phyloP scores from a whole-genome alignment of 805 yeast genomes.

The Hanseniaspora lachancei region DNA sequence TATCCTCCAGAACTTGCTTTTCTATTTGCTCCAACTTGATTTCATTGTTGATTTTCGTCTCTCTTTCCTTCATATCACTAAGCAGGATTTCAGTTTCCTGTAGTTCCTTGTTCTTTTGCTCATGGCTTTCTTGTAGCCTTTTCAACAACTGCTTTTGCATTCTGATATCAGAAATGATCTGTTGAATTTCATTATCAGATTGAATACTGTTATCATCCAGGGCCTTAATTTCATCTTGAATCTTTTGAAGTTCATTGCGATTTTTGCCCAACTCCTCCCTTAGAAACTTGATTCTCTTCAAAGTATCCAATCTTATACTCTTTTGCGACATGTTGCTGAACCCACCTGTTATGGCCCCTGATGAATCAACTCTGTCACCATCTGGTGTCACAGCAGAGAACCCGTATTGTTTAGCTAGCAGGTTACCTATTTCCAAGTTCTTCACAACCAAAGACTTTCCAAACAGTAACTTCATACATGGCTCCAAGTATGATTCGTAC shows the following conservation, averaged over 20 bases:
- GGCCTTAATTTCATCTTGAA: slow-evolving; percentile 29
- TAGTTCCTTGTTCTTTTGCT: slow-evolving; percentile 32
- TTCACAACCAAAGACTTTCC: slow-evolving; percentile 68
- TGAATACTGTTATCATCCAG: slow-evolving; percentile 22
- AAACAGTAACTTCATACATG: slow-evolving; percentile 68
- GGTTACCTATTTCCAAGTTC: slow-evolving; percentile 54
- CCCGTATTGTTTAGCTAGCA: slow-evolving; percentile 45
- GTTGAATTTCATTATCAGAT: slow-evolving; percentile 1
- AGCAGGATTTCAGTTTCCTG: slow-evolving; percentile 35
- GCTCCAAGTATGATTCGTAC: slow-evolving; percentile 41
- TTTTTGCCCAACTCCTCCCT: slow-evolving; percentile 32
- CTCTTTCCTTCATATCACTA: slow-evolving; percentile 26
- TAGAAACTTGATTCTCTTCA: slow-evolving; percentile 31
- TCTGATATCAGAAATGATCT: slow-evolving; percentile 24
- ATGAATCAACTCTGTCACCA: slow-evolving; percentile 78
- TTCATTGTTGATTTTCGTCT: slow-evolving; percentile 27
- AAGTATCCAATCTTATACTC: slow-evolving; percentile 56
- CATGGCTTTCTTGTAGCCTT: slow-evolving; percentile 32
- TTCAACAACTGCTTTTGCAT: slow-evolving; percentile 32
- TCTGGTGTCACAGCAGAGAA: slow-evolving; percentile 75
- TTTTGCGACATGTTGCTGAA: slow-evolving; percentile 46
- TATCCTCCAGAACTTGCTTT: slow-evolving; percentile 34
- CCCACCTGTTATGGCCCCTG: slow-evolving; percentile 84
- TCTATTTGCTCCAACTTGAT: slow-evolving; percentile 31
- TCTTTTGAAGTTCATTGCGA: slow-evolving; percentile 40